Base-by-base conservation (phyloP, 371 early-diverging fungal genomes). In the Funneliformis caledonium region DNA sequence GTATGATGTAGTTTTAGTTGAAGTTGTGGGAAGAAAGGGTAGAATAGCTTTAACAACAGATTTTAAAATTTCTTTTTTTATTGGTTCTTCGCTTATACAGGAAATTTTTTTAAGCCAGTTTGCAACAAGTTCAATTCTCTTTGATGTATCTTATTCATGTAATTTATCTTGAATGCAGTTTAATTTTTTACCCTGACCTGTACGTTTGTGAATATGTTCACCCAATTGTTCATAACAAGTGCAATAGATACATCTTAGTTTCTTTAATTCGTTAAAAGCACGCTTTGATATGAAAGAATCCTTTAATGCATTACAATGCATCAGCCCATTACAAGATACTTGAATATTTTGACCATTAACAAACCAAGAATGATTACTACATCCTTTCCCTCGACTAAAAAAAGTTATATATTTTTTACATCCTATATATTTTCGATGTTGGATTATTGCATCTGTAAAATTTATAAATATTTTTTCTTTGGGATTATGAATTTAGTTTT, bases 271-370 rank as follows among this genome's bases (percentile, higher is more conserved):
- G 8, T 45, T 45, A 45, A 45, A 45, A 45, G 45, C 45, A 45
- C 2, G 45, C 45, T 45, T 45, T 45, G 45, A 45, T 45, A 45
- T 45, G 8, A 2, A 45, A 45, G 45, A 45, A 45, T 45, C 8
- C 8, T 8, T 45, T 45, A 76, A 42, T 62, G 76, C 76, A 12
- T 59, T 6, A 76, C 76, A 76, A 14, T 26, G 2, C 26, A 61
- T 2, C 16, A 16, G 0, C 2, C 62, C 62, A 76, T 16, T 42
- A 62, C 76, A 76, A 76, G 76, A 22, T 42, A 76, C 64, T 61
- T 76, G 76, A 19, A 76, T 61, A 60, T 76, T 76, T n/a, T 26
- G 12, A 12, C 19, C 19, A 37, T 61, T 61, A 26, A 76, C 8
- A 2, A 43, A 43, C 45, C 62, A 75, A 5, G 61, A 75, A 60